A percentile compares a stretch with the other conserved stretches of the same genome.
phyloP scores from a whole-genome alignment of 176 grass and related monocot species.

The Chloris gayana region DNA sequence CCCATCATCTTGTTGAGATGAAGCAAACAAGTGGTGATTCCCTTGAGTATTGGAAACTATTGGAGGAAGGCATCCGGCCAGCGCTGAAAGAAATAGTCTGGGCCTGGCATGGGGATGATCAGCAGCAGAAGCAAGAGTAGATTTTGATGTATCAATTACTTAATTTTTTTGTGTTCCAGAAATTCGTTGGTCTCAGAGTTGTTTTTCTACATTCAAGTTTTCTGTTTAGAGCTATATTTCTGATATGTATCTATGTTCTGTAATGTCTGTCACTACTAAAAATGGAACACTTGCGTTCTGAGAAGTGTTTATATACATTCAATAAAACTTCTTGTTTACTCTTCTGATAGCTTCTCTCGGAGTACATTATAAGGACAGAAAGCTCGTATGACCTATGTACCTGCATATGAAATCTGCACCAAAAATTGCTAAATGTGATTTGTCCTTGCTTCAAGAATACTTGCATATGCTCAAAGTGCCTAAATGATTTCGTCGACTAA shows the following conservation, averaged over 20 bases:
- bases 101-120: constrained; percentile 60
- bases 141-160: constrained; percentile 14
- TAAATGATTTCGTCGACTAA: too few species aligned
- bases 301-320: background rate
- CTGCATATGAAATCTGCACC: background rate
- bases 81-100: constrained; percentile 53
- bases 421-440: background rate
- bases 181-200: constrained; percentile 1
- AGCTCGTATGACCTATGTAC: background rate
- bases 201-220: background rate
- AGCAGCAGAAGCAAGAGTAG: constrained; percentile 36
- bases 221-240: constrained; percentile 18
- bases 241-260: background rate
- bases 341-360: background rate
- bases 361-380: background rate
- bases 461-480: background rate
- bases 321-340: background rate
- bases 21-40: constrained; percentile 54
- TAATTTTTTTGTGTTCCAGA: background rate
- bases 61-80: constrained; percentile 43
- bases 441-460: background rate
- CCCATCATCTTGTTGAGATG: constrained; percentile 53
- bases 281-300: background rate
- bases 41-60: constrained; percentile 43
- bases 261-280: background rate